A percentile compares a stretch with the other conserved stretches of the same genome.
phyloP scores from a whole-genome alignment of 2,329 filamentous ascomycete species.

The Apiospora aurea region DNA sequence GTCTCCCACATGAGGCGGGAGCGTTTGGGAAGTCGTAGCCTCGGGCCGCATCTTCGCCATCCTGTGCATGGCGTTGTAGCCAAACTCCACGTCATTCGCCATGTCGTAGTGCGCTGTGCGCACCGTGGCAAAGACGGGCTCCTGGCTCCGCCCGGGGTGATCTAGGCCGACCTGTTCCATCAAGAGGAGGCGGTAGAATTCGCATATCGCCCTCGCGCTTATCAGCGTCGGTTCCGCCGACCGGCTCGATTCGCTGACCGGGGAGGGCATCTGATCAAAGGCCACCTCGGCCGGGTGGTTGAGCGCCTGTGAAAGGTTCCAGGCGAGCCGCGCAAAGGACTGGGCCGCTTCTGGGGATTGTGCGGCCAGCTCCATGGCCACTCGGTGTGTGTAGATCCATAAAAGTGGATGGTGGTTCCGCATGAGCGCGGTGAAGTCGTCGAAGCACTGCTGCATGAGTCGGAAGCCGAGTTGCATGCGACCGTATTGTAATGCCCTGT shows the following conservation, averaged over 20 bases:
- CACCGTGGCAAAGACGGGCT: not conserved
- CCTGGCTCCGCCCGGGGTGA: not conserved
- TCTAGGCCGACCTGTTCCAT: not conserved
- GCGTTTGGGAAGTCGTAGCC: no score
- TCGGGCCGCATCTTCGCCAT: not conserved
- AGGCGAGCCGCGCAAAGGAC: slow-evolving; percentile 4
- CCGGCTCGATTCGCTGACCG: not conserved
- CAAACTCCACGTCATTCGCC: not conserved
- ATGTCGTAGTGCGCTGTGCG: not conserved
- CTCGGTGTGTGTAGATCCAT: not conserved
- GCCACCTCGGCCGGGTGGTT: not conserved
- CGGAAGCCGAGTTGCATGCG: slow-evolving; percentile 12
- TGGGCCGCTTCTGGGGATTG: not conserved
- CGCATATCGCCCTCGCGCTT: not conserved
- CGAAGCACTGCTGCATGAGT: slow-evolving; percentile 9
- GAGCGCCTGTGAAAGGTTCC: not conserved
- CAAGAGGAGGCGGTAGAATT: not conserved
- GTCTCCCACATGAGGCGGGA: not conserved
- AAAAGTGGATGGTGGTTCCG: not conserved
- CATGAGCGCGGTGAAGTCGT: slow-evolving; percentile 15
- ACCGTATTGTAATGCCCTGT: not conserved
- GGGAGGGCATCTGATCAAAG: not conserved
- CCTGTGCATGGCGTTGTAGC: not conserved
- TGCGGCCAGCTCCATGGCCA: not conserved
- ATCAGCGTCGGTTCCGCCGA: not conserved